Percentiles rank a stretch among this genome's conserved stretches.
phyloP scores from a whole-genome alignment of 495 filamentous ascomycete species.

The Cercophora newfieldiana region DNA sequence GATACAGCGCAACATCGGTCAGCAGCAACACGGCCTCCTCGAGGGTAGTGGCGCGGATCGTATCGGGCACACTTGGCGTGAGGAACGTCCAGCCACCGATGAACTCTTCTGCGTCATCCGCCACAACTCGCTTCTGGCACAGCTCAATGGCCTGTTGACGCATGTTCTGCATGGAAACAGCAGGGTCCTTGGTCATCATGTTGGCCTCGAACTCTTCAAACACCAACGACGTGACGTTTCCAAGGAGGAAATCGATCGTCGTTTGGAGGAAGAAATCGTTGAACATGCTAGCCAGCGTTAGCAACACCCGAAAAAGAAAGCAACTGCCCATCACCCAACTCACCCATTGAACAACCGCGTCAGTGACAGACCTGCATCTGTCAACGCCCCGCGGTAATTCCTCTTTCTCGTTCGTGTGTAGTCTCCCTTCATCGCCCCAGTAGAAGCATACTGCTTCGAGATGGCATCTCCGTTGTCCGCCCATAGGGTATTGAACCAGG shows the following conservation, averaged over 20 bases:
- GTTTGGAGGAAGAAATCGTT: conserved; percentile 96
- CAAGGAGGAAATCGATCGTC: conserved; percentile 90
- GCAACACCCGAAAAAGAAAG: not conserved
- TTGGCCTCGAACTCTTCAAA: conserved; percentile 90
- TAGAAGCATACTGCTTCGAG: conserved; percentile 78
- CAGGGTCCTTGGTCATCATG: conserved; percentile 85
- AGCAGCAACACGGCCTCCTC: conserved; percentile 84
- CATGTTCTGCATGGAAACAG: conserved; percentile 77
- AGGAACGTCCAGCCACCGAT: conserved; percentile 81
- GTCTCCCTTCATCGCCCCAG: conserved; percentile 91
- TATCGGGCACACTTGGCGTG: conserved; percentile 55
- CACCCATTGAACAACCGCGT: conserved; percentile 66
- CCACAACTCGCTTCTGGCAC: conserved; percentile 78
- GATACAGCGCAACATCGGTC: conserved; percentile 81
- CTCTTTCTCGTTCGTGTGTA: conserved; percentile 89
- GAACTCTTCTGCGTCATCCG: conserved; percentile 78
- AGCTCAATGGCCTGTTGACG: conserved; percentile 87
- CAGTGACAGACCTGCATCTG: conserved; percentile 88
- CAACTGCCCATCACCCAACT: conserved; percentile 14
- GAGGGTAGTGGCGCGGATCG: conserved; percentile 68
- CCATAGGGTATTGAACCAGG: conserved; percentile 95
- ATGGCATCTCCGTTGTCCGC: conserved; percentile 88
- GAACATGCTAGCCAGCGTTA: conserved; percentile 72
- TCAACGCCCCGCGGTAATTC: conserved; percentile 86
- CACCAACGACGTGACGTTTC: conserved; percentile 76